Conservation (phyloP, 2,329 filamentous ascomycete genomes). For the Leptographium procerum region DNA sequence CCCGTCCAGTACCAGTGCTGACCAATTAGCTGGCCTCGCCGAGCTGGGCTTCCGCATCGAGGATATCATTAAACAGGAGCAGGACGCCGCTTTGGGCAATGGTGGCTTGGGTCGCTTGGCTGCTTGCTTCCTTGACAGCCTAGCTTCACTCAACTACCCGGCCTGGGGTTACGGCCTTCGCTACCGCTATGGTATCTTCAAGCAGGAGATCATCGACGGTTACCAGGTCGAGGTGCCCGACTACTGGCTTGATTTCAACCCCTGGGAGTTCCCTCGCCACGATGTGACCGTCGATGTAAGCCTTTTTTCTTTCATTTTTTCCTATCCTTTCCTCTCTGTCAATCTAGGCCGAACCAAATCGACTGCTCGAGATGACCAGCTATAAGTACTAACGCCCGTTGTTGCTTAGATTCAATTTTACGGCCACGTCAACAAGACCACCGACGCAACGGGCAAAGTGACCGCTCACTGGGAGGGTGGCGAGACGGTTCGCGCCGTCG, state of each 20-base stretch:
- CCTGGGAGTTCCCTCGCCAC: conserved; percentile 94
- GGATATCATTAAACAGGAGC: conserved; percentile 87
- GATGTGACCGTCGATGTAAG: conserved; percentile 82
- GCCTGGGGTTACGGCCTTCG: conserved; percentile 96
- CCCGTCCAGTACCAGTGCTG: neutral
- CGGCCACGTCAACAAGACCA: conserved; percentile 65
- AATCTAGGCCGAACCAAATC: no score
- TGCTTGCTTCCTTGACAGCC: conserved; percentile 91
- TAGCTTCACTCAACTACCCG: conserved; percentile 88
- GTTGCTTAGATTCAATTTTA: conserved; percentile 72
- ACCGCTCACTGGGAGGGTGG: conserved; percentile 78
- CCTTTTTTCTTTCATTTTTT: no score
- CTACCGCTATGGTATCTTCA: conserved; percentile 97
- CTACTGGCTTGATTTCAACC: conserved; percentile 99
- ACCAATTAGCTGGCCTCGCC: conserved; percentile 56
- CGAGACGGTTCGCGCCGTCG: conserved; percentile 82
- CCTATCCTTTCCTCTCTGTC: no score
- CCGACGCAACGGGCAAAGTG: conserved; percentile 65
- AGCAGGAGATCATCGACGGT: conserved; percentile 95
- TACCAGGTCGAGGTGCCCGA: conserved; percentile 98
- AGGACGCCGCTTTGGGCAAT: conserved; percentile 92
- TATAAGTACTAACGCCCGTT: neutral
- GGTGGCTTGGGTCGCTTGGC: conserved; percentile 90
- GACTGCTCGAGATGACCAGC: neutral
- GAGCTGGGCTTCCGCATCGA: conserved; percentile 96